phyloP scores from a whole-genome alignment of 768 basidiomycete species.

The Floccularia luteovirens region DNA sequence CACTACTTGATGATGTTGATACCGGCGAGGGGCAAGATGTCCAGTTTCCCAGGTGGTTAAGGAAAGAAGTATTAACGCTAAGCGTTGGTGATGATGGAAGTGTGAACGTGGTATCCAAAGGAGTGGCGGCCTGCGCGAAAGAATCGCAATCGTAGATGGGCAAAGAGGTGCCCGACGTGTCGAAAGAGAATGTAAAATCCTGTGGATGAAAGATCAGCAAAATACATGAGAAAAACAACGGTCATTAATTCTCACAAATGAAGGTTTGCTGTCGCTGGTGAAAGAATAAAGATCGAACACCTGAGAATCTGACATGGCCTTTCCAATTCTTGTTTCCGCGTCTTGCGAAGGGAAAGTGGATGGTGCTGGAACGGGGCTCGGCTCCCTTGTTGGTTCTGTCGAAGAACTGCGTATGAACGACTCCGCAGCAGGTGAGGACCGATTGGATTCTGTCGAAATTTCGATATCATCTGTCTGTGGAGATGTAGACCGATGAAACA shows the following conservation, averaged over 20 bases:
- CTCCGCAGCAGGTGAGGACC: slow-evolving; percentile 4
- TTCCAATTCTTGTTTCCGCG: slow-evolving; percentile 16
- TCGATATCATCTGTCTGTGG: background rate
- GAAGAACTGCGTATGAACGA: slow-evolving; percentile 9
- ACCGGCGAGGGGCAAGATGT: slow-evolving; percentile 33
- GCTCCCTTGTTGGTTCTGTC: background rate
- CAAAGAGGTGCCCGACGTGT: slow-evolving; percentile 16
- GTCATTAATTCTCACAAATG: slow-evolving; percentile 30
- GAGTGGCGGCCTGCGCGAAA: slow-evolving; percentile 15
- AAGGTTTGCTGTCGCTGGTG: slow-evolving; percentile 28
- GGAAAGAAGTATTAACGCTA: slow-evolving; percentile 27
- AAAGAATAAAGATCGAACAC: slow-evolving; percentile 24
- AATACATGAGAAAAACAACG: background rate
- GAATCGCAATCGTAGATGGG: slow-evolving; percentile 16
- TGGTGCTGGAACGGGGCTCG: slow-evolving; percentile 3
- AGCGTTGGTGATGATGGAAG: slow-evolving; percentile 9
- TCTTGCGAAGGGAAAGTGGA: slow-evolving; percentile 11
- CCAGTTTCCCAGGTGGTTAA: slow-evolving; percentile 30
- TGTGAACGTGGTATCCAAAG: slow-evolving; percentile 5
- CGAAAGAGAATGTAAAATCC: slow-evolving; percentile 35
- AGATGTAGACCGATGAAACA: slow-evolving; percentile 44
- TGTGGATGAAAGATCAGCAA: slow-evolving; percentile 8
- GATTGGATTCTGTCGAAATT: too few species aligned
- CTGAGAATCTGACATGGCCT: slow-evolving; percentile 19
- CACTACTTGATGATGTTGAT: slow-evolving; percentile 23